A percentile compares a stretch with the other conserved stretches of the same genome.
Conservation (phyloP, 164 flowering plant genomes). For the Piper longum region DNA sequence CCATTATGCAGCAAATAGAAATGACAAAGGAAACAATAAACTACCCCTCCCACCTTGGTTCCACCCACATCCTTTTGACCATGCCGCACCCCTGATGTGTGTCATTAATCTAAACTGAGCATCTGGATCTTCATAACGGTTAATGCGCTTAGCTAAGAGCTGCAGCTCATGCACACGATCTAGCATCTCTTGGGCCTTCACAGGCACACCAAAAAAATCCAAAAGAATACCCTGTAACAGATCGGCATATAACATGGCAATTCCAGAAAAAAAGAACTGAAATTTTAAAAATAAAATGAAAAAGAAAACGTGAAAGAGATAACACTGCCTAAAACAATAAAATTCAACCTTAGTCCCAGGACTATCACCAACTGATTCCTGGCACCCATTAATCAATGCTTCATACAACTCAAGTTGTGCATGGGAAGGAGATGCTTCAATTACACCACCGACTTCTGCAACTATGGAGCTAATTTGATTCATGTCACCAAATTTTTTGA, state of each 20-base stretch:
- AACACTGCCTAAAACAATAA: too few species aligned
- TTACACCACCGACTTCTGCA: constrained; percentile 78
- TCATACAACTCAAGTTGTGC: constrained; percentile 84
- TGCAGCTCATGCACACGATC: constrained; percentile 86
- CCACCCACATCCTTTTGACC: constrained; percentile 99
- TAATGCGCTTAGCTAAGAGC: constrained; percentile 74
- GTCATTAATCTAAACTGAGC: constrained; percentile 62
- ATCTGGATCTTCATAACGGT: constrained; percentile 69
- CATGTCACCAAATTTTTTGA: constrained; percentile 74
- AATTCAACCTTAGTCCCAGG: constrained; percentile 59
- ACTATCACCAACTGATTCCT: constrained; percentile 47
- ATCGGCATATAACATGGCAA: not conserved
- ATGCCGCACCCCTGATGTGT: constrained; percentile 68
- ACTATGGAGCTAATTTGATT: constrained; percentile 57
- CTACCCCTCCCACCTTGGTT: constrained; percentile 53
- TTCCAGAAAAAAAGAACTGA: not conserved
- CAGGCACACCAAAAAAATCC: constrained; percentile 94
- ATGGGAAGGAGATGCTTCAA: constrained; percentile 64
- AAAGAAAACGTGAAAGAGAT: not conserved
- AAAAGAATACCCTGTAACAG: constrained; percentile 60
- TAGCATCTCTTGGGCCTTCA: constrained; percentile 74
- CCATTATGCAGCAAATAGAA: not conserved
- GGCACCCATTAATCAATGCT: constrained; percentile 78
- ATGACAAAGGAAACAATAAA: not conserved
- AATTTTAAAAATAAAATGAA: not conserved